phyloP scores from a whole-genome alignment of 352 stramenopile genomes.

The Globisporangium nagaii region DNA sequence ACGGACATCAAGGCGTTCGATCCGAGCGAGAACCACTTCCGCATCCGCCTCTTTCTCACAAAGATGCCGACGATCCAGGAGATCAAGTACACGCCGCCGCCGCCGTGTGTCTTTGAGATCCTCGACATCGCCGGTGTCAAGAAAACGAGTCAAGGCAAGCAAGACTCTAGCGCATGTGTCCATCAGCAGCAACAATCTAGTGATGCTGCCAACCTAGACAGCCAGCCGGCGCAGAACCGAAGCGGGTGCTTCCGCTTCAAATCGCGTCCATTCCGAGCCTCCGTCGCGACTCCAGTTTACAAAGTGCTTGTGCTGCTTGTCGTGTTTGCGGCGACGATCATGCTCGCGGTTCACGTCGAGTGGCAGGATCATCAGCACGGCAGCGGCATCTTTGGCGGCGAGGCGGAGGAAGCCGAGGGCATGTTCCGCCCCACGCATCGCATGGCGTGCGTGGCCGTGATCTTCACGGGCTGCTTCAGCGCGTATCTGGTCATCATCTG shows the following conservation, averaged over 20 bases:
- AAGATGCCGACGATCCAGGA: constrained; percentile 12
- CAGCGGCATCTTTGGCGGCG: constrained; percentile 6
- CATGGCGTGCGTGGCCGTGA: constrained; percentile 5
- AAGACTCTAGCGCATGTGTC: too few species aligned
- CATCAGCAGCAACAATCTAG: too few species aligned
- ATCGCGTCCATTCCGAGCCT: constrained; percentile 17
- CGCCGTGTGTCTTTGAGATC: constrained; percentile 7
- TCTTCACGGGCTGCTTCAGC: constrained; percentile 8
- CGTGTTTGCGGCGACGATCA: constrained; percentile 1
- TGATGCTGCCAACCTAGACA: too few species aligned
- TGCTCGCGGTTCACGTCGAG: constrained; percentile 13
- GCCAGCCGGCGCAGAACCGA: constrained; percentile 17
- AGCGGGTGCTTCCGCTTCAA: constrained; percentile 13
- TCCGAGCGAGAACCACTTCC: constrained; percentile 18
- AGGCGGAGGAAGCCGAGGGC: background rate
- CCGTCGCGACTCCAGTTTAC: background rate
- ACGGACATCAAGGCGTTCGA: constrained; percentile 17
- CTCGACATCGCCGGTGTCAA: background rate
- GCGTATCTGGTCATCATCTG: constrained; percentile 8
- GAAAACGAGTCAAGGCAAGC: background rate
- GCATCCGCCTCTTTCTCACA: constrained; percentile 20
- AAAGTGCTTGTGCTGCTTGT: constrained; percentile 4
- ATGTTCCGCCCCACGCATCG: constrained; percentile 15
- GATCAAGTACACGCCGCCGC: constrained; percentile 12
- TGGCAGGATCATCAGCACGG: constrained; percentile 16